Evolutionary conservation across 2,329 filamentous ascomycete genomes (phyloP).

Genomic region (Penicillium carneum): DNA sequence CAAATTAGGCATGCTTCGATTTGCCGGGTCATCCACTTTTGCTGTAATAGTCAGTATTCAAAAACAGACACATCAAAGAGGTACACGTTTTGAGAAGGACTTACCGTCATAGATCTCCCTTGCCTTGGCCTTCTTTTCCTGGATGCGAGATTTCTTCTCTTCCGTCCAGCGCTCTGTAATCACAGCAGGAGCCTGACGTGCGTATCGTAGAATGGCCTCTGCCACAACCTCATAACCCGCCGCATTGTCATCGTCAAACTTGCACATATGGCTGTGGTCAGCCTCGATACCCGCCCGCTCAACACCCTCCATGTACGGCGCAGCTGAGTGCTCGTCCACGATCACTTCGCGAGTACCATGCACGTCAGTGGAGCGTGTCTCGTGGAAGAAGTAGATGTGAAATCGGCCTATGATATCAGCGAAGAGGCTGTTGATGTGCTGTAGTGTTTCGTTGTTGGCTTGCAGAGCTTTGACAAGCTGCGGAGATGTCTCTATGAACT

Average conservation of each 20-base stretch:
- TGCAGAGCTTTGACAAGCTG: conserved; percentile 74
- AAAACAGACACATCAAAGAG: not conserved
- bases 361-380: conserved; percentile 74
- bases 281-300: conserved; percentile 78
- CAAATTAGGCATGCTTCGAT: conserved; percentile 39
- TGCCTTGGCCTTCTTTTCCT: conserved; percentile 49
- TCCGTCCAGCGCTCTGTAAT: conserved; percentile 67
- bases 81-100: conserved; percentile 4
- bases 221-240: conserved; percentile 68
- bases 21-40: conserved; percentile 31
- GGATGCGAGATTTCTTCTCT: conserved; percentile 57
- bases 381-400: conserved; percentile 77
- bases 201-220: conserved; percentile 57
- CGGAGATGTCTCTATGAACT: conserved; percentile 71
- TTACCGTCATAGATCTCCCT: conserved; percentile 49
- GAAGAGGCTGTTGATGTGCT: conserved; percentile 77
- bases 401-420: conserved; percentile 74
- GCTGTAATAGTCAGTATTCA: conserved; percentile 21
- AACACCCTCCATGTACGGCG: conserved; percentile 72
- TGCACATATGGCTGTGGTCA: conserved; percentile 75
- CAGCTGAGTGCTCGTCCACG: conserved; percentile 73
- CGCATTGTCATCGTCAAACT: conserved; percentile 69
- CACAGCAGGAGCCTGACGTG: conserved; percentile 61
- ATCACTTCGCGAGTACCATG: conserved; percentile 69
- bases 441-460: conserved; percentile 74